phyloP scores from a whole-genome alignment of 2,329 filamentous ascomycete species.

The Sarocladium oryzae region DNA sequence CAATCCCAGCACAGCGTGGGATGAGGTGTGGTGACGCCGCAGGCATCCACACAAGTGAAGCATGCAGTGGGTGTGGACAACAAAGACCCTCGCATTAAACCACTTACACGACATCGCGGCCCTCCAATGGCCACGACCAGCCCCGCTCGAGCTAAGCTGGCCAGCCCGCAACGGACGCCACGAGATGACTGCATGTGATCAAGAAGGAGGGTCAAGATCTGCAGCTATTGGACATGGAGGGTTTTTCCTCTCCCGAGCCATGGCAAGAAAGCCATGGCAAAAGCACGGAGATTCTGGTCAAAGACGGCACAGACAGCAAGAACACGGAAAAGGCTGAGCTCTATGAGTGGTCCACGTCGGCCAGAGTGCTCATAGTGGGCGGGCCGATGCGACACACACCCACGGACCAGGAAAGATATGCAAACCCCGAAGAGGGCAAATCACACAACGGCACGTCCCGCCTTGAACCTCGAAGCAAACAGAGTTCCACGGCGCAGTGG shows the following conservation, averaged over 20 bases:
- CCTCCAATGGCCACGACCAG: neutral
- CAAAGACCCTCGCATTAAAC: neutral
- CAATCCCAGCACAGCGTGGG: neutral
- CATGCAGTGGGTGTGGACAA: neutral
- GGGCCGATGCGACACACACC: neutral
- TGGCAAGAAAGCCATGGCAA: neutral
- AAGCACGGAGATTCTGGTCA: neutral
- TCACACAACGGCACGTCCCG: conserved; percentile 1
- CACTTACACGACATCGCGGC: conserved; percentile 2
- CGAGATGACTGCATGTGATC: conserved; percentile 6
- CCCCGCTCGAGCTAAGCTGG: conserved; percentile 2
- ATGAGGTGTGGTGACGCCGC: neutral
- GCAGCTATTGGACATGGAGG: neutral
- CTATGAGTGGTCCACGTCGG: too few species aligned
- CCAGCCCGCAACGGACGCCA: neutral
- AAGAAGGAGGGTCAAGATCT: neutral
- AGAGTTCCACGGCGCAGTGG: neutral
- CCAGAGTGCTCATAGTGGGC: too few species aligned
- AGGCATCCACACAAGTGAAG: neutral
- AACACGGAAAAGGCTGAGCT: too few species aligned
- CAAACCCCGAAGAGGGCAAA: neutral
- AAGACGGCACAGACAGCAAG: neutral
- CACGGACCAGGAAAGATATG: neutral
- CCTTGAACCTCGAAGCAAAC: neutral
- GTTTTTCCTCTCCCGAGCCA: neutral